A percentile compares a stretch with the other conserved stretches of the same genome.
Conservation (phyloP, 805 yeast species). For the Monosporozyma yasuniensis region DNA sequence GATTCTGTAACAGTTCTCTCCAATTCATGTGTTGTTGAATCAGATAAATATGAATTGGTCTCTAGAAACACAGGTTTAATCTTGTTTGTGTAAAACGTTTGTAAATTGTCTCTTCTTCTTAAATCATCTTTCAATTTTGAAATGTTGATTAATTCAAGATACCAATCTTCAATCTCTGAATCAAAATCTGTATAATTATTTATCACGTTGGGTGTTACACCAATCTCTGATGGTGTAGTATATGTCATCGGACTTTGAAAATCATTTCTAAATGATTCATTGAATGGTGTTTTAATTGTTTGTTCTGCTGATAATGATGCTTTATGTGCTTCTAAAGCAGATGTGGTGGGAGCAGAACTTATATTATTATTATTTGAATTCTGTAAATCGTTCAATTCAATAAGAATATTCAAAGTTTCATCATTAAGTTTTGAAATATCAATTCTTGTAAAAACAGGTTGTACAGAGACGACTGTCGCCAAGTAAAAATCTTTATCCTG, state of each 20-base stretch:
- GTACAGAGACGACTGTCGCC: slow-evolving; percentile 88
- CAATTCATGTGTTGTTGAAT: background rate
- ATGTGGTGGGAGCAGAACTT: background rate
- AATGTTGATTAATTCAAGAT: slow-evolving; percentile 25
- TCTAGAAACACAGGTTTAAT: slow-evolving; percentile 12
- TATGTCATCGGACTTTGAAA: background rate
- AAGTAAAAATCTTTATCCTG: slow-evolving; percentile 89
- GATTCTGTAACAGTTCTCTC: slow-evolving; percentile 15
- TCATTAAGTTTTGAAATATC: slow-evolving; percentile 82
- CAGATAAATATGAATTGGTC: slow-evolving; percentile 6
- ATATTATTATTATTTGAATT: background rate
- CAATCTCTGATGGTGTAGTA: background rate
- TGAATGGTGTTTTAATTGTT: background rate
- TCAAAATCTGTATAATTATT: slow-evolving; percentile 7
- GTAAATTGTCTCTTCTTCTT: slow-evolving; percentile 17
- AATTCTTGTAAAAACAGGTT: slow-evolving; percentile 89
- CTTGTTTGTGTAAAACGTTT: slow-evolving; percentile 20
- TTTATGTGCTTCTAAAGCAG: background rate
- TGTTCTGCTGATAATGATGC: background rate
- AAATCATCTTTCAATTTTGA: slow-evolving; percentile 25
- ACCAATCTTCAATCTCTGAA: slow-evolving; percentile 29
- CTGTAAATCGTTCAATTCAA: slow-evolving; percentile 20
- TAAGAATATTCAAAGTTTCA: slow-evolving; percentile 30
- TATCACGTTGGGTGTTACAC: background rate
- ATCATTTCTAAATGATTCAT: background rate